Evolutionary conservation across 352 stramenopile genomes (phyloP), one percentile per base, ranked within the genome.

Genomic region (Blastocystis sp.): DNA sequence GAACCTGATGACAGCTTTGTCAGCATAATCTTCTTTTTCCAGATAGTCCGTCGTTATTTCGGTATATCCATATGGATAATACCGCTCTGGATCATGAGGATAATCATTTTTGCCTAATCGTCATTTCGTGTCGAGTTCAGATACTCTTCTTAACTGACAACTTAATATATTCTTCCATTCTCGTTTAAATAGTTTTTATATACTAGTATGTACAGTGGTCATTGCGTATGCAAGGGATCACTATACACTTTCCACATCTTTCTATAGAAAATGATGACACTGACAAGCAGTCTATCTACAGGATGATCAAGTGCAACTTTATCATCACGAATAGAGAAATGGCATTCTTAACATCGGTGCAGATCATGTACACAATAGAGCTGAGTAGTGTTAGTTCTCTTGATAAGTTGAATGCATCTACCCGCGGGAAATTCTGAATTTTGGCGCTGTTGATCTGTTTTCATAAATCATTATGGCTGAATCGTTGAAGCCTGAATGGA

Each of bases 141-240:
- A 2, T 68, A 85, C 73, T 66, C 39, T 18, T 55, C 39, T 43
- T 85, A 50, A 26, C 26, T 43, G 47, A 41, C 26, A 66, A 45
- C 5, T 59, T 30, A 68, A 85, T 68, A 43, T 85, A 85, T n/a
- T 85, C 73, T 66, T 85, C 73, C 73, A 85, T 85, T 24, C 5
- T 34, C 30, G 45, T 62, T 85, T 65, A 18, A 34, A 34, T 34
- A 34, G 30, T 34, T 34, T 65, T 85, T 41, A 43, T 85, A 45
- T 69, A 54, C 34, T 13, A 45, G 30, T 50, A 47, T 9, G 73
- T 85, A n/a, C 26, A 85, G 73, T 85, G 24, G 73, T 85, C 3
- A 16, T 6, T 66, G 59, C 24, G 41, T 81, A 37, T n/a, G 3
- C 37, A 81, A 81, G 5, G 26, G 37, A 24, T 43, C 30, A 11